phyloP scores from a whole-genome alignment of 2,329 filamentous ascomycete genomes.

The Mycosphaerella arachidis region DNA sequence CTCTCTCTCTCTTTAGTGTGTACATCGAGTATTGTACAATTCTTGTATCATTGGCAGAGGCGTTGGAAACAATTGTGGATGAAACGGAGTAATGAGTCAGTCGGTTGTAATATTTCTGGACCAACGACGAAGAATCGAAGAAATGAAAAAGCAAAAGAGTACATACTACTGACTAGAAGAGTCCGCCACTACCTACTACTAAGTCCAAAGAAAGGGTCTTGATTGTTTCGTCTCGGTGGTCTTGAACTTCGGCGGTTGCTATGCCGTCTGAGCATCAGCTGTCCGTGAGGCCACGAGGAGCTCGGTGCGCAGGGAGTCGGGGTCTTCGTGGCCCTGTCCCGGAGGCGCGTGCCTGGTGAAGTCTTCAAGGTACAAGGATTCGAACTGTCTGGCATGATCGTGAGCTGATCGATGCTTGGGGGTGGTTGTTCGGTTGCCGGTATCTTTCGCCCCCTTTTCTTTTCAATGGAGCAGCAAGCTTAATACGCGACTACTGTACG shows the following conservation, averaged over 20 bases:
- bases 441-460: neutral
- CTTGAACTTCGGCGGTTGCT: neutral
- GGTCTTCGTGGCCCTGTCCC: too few relatives aligned
- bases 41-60: neutral
- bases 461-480: neutral
- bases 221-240: neutral
- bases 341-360: too few relatives aligned
- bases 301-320: neutral
- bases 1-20: neutral
- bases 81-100: neutral
- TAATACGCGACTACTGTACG: too few relatives aligned
- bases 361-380: too few relatives aligned
- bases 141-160: neutral
- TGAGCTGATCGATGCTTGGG: neutral
- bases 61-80: neutral
- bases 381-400: neutral
- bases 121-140: neutral
- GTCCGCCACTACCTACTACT: neutral
- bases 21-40: neutral
- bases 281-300: neutral
- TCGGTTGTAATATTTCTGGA: neutral
- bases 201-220: neutral
- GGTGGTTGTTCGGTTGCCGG: neutral
- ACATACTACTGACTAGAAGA: neutral
- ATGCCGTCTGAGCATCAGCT: neutral